These are phyloP conservation scores for Bremia lactucae DNA, from an alignment of 352 stramenopile species.

Conservation along the genomic window DNA sequence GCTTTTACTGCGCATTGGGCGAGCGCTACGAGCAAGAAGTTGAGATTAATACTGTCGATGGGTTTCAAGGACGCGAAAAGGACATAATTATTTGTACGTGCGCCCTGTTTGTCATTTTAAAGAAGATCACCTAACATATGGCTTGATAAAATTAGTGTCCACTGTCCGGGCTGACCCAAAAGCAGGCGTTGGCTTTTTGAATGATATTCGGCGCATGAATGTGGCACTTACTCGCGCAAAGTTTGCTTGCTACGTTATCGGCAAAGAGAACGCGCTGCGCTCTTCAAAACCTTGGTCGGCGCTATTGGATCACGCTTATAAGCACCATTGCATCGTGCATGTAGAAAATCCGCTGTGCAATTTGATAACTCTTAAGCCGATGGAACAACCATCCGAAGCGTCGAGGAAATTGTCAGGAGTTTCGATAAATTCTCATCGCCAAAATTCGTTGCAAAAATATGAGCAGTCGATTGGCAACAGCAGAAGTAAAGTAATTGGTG, in stretches of 20 bases:
- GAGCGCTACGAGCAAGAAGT: conserved; percentile 71
- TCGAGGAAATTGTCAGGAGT: conserved; percentile 7
- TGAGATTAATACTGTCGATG: conserved; percentile 89
- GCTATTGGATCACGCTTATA: conserved; percentile 62
- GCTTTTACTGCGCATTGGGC: conserved; percentile 47
- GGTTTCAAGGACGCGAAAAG: conserved; percentile 87
- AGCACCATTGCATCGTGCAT: conserved; percentile 66
- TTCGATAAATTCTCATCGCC: conserved; percentile 11
- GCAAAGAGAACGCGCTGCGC: conserved; percentile 64
- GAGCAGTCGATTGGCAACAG: conserved; percentile 11
- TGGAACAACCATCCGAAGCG: conserved; percentile 26
- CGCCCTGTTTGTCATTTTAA: not conserved
- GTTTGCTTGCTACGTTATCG: conserved; percentile 83
- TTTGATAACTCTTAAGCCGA: conserved; percentile 50
- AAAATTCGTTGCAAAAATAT: conserved; percentile 11
- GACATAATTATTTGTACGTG: conserved; percentile 86
- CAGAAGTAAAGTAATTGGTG: conserved; percentile 28
- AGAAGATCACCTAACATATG: not conserved
- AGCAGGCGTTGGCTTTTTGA: conserved; percentile 80
- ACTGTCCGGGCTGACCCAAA: conserved; percentile 75
- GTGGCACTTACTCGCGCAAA: conserved; percentile 82
- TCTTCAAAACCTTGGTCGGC: conserved; percentile 80
- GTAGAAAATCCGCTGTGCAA: conserved; percentile 74
- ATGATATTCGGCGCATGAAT: conserved; percentile 86
- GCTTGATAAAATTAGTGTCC: conserved; percentile 41